Evolutionary conservation across 257 asterid genomes (phyloP).

Genomic region (Salvia hispanica): DNA sequence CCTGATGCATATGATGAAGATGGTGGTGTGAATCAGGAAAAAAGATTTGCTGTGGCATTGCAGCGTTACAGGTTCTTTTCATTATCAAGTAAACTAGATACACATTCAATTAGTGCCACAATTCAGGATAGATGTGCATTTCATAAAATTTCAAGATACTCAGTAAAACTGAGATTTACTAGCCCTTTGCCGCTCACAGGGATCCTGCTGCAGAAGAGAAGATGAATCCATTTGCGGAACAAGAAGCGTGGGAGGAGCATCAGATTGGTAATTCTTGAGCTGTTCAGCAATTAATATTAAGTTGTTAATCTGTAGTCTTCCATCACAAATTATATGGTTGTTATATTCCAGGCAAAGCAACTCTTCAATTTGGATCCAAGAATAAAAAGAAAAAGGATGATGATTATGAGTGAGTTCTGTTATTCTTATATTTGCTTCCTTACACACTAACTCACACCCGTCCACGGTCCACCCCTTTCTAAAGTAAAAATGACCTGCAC

Average conservation of each 20-base stretch:
- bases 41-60: conserved; percentile 54
- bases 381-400: conserved; percentile 57
- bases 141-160: neutral
- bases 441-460: neutral
- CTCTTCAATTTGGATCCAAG: conserved; percentile 80
- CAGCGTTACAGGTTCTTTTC: conserved; percentile 46
- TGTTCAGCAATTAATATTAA: conserved; percentile 19
- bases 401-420: conserved; percentile 76
- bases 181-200: conserved; percentile 40
- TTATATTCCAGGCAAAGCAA: conserved; percentile 75
- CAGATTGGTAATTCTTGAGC: conserved; percentile 65
- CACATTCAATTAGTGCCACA: conserved; percentile 17
- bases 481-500: conserved; percentile 5
- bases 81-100: conserved; percentile 18
- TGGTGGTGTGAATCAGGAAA: conserved; percentile 51
- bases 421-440: conserved; percentile 24
- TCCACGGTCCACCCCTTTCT: neutral
- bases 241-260: conserved; percentile 99
- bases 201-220: conserved; percentile 81
- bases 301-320: conserved; percentile 20
- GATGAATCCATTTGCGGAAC: conserved; percentile 98
- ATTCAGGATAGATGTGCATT: conserved; percentile 17
- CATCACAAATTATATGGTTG: conserved; percentile 30
- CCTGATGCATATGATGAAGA: conserved; percentile 68
- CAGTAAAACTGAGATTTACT: conserved; percentile 25